Evolutionary conservation across 768 basidiomycete genomes (phyloP), one percentile per base, ranked within the genome.

Genomic region (Russula brevipes): DNA sequence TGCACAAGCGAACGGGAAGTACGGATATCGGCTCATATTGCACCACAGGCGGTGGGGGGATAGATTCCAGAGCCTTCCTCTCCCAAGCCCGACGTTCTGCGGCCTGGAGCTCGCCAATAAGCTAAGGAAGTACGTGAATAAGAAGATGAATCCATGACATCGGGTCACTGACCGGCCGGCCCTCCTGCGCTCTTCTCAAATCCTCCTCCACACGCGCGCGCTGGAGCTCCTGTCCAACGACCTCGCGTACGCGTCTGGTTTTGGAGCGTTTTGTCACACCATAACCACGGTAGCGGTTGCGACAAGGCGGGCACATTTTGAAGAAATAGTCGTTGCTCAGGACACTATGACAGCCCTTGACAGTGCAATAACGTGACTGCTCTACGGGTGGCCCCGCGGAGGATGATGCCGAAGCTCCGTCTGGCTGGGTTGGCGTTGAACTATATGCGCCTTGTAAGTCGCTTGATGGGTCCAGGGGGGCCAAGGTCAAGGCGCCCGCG

Each of bases 211-310:
- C 70, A 4, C 78, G 69, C 16, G 78, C 67, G 9, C 67, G 71
- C 10, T 74, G 71, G 57, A 82, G 70, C 61, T 80, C 79, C 0
- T 71, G 69, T n/a, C 80, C 73, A 14, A 76, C 77, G 14, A 74
- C 73, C 60, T 74, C 74, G 38, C 81, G 76, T 64, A 80, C 79
- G 14, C 74, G 73, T 68, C 78, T 81, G 80, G 79, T 80, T 66
- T 83, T 85, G 2, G 76, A 76, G 17, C 83, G 80, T 69, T 83
- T 85, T 1, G 81, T 83, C 54, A 72, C 80, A 0, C 82, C 82
- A 59, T 85, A 84, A 39, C 69, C 73, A 54, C 80, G 77, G 70
- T 83, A 83, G 9, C 81, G 75, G 38, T 74, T 71, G 30, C 83
- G 76, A 68, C 83, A 84, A 0, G 76, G 49, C 17, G 66, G 55